phyloP scores from a whole-genome alignment of 345 rosid species.

The Lepidium sativum region DNA sequence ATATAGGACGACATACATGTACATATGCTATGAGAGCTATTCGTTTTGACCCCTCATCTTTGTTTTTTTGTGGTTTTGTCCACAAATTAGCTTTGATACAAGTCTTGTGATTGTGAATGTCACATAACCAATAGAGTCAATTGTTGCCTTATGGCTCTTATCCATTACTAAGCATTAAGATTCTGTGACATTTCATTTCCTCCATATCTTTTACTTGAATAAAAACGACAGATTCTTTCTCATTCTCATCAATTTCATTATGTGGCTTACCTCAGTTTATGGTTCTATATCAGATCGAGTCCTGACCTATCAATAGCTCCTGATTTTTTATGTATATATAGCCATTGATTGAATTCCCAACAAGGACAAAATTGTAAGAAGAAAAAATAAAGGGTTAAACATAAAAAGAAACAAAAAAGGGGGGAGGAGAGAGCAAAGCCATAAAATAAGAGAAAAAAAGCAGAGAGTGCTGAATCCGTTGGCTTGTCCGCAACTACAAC shows the following conservation, averaged over 20 bases:
- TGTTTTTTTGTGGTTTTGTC: neutral
- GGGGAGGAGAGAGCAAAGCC: neutral
- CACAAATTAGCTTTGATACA: neutral
- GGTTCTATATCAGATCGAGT: neutral
- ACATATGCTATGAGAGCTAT: neutral
- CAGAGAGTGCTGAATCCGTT: conserved; percentile 2
- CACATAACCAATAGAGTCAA: neutral
- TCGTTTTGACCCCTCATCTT: neutral
- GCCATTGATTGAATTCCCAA: neutral
- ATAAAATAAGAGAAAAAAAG: neutral
- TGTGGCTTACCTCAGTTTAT: neutral
- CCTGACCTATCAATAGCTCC: neutral
- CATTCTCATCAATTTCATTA: neutral
- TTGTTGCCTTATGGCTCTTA: conserved; percentile 1
- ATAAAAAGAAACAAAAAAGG: neutral
- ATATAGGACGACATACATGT: neutral
- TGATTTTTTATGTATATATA: neutral
- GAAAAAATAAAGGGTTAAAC: neutral
- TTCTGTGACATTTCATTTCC: conserved; percentile 2
- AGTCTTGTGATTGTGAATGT: neutral
- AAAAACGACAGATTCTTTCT: neutral
- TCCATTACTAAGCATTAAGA: neutral
- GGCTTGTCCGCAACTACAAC: conserved; percentile 6
- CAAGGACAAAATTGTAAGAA: neutral
- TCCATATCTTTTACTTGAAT: neutral